Evolutionary conservation across 1,139 yeast genomes (phyloP).

Genomic region (Pichia sp.): DNA sequence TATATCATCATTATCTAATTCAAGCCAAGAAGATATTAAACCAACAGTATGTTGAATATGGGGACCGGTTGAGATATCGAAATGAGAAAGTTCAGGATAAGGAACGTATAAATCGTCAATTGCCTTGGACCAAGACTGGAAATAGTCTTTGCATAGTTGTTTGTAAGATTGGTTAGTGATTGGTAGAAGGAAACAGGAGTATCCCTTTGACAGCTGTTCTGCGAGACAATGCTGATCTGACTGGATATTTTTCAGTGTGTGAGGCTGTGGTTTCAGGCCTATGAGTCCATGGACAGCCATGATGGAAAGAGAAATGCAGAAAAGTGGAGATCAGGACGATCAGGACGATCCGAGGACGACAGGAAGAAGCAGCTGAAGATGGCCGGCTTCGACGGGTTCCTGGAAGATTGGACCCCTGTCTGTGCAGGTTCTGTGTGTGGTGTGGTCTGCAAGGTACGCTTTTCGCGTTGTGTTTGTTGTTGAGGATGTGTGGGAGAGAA

Average conservation of each 20-base stretch:
- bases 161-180: conserved; percentile 40
- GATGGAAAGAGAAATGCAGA: too few relatives aligned
- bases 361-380: too few relatives aligned
- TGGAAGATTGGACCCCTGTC: too few relatives aligned
- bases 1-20: conserved; percentile 47
- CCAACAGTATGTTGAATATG: conserved; percentile 42
- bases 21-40: conserved; percentile 57
- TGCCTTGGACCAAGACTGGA: conserved; percentile 30
- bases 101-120: conserved; percentile 30
- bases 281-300: neutral
- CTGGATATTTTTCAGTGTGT: neutral
- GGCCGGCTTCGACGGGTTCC: too few relatives aligned
- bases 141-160: conserved; percentile 34
- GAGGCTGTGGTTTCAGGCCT: conserved; percentile 7
- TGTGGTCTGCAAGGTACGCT: too few relatives aligned
- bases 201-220: neutral
- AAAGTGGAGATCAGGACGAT: too few relatives aligned
- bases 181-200: conserved; percentile 31
- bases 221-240: neutral
- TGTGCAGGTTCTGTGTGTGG: too few relatives aligned
- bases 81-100: conserved; percentile 35
- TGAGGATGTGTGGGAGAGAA: too few relatives aligned
- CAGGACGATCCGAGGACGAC: too few relatives aligned
- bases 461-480: too few relatives aligned
- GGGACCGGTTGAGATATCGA: conserved; percentile 32